Conservation (phyloP, 306 rosid species). For the Fragaria iinumae region DNA sequence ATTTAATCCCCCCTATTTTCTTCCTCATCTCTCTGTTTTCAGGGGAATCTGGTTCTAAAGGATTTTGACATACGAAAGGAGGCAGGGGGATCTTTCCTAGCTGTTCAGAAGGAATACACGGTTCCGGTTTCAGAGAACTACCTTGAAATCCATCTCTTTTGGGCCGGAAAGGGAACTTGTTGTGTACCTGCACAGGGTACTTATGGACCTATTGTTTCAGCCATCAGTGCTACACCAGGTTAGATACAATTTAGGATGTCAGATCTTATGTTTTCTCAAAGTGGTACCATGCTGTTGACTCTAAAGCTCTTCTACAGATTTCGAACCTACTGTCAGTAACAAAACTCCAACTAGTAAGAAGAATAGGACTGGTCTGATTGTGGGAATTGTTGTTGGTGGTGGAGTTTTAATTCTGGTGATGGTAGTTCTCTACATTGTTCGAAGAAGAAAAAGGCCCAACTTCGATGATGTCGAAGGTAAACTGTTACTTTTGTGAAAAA, state of each 20-base stretch:
- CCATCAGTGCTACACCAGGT: conserved; percentile 76
- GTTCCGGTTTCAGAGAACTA: conserved; percentile 54
- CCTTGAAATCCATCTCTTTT: conserved; percentile 76
- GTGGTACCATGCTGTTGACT: conserved; percentile 15
- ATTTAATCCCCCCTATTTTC: not conserved
- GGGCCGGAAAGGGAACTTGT: conserved; percentile 94
- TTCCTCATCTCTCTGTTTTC: not conserved
- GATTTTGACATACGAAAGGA: conserved; percentile 65
- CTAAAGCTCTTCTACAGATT: conserved; percentile 44
- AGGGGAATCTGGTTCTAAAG: conserved; percentile 54
- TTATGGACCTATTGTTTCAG: conserved; percentile 76
- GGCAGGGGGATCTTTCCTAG: conserved; percentile 52
- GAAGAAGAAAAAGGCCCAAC: conserved; percentile 42
- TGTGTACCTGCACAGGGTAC: conserved; percentile 60
- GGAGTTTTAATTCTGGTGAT: conserved; percentile 43
- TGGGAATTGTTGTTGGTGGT: conserved; percentile 61
- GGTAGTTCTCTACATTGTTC: conserved; percentile 30
- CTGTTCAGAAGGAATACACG: conserved; percentile 34
- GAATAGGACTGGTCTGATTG: conserved; percentile 49
- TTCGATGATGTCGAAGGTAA: conserved; percentile 50
- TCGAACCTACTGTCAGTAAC: conserved; percentile 55
- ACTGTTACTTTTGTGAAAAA: no score
- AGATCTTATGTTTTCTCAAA: conserved; percentile 6
- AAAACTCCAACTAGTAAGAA: conserved; percentile 41
- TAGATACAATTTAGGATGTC: conserved; percentile 5